Base-by-base conservation (phyloP, 495 filamentous ascomycete species). In the Daldinia loculata region DNA sequence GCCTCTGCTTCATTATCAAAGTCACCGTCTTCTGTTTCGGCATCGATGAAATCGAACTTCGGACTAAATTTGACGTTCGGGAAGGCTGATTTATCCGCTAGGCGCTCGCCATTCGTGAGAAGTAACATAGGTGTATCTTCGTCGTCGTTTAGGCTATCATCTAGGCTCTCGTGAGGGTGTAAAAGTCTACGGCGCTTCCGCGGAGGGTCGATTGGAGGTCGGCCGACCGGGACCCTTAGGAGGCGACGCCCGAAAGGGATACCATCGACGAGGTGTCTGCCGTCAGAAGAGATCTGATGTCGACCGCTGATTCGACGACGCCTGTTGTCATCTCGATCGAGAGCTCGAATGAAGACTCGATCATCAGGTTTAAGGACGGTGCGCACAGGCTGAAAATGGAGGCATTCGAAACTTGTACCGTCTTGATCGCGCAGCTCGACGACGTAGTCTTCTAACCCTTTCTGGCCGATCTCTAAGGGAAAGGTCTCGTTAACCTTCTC, bases 371-470 rank as follows among this genome's bases (percentile, higher is more conserved):
- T 89, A 51, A 98, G 83, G 26, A 96, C 80, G 11, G 83, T 85
- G 3, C 84, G 83, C 5, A 97, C 84, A 41, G 86, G 83, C 74
- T 92, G 89, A 71, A 93, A 99, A 84, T 99, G 95, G 56, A 98
- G 77, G 75, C 92, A 96, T 75, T 99, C 95, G 63, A 91, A 98
- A 43, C 89, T 92, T 3, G 81, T 83, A 7, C 84, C 84, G 36
- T 79, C 75, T 30, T 61, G 64, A 63, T 84, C 82, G 27, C 79
- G 80, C 4, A 98, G 84, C 77, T 97, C 91, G 30, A 97, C 94
- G 17, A 88, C 89, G 80, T 99, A 99, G 75, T 98, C 93, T 74
- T 99, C 95, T 27, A 98, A 75, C 1, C 94, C 95, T 92, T 92
- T 97, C 65, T 91, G 86, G 60, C 80, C 87, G 43, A 90, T 91